Conservation (phyloP, 805 yeast species). For the Candida xiaguanensis region DNA sequence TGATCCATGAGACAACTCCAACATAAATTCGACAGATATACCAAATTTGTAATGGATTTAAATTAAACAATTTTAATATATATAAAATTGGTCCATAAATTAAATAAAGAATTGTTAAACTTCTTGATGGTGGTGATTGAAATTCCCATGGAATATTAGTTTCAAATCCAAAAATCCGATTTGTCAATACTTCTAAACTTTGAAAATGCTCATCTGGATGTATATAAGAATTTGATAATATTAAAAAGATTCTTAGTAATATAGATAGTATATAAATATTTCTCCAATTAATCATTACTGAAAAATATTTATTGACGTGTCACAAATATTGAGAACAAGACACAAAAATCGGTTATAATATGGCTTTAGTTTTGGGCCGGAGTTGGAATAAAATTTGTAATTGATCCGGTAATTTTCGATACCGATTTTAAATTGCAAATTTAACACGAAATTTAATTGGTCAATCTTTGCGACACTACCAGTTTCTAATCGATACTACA, state of each 20-base stretch:
- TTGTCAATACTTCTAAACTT: slow-evolving; percentile 68
- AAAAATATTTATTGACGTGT: background rate
- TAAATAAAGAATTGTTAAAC: slow-evolving; percentile 63
- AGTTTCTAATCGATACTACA: too few species aligned
- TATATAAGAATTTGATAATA: slow-evolving; percentile 74
- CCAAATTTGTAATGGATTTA: slow-evolving; percentile 50
- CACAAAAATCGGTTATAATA: background rate
- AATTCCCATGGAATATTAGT: slow-evolving; percentile 83
- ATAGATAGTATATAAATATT: slow-evolving; percentile 41
- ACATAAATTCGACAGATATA: slow-evolving; percentile 50
- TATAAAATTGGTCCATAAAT: slow-evolving; percentile 64
- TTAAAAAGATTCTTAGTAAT: slow-evolving; percentile 50
- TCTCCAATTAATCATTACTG: slow-evolving; percentile 42
- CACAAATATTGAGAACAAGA: background rate
- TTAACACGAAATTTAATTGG: slow-evolving; percentile 1
- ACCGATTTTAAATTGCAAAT: slow-evolving; percentile 1
- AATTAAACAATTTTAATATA: slow-evolving; percentile 24
- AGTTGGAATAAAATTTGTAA: background rate
- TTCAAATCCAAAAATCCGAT: slow-evolving; percentile 41
- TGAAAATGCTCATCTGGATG: slow-evolving; percentile 99
- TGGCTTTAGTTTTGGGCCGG: background rate
- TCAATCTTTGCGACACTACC: background rate
- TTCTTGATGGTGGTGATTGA: slow-evolving; percentile 57
- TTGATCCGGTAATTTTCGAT: slow-evolving; percentile 2
- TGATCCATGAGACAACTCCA: slow-evolving; percentile 35